These are phyloP conservation scores for Fusarium nygamai DNA, from an alignment of 2,329 filamentous ascomycete genomes.

Conservation along the genomic window DNA sequence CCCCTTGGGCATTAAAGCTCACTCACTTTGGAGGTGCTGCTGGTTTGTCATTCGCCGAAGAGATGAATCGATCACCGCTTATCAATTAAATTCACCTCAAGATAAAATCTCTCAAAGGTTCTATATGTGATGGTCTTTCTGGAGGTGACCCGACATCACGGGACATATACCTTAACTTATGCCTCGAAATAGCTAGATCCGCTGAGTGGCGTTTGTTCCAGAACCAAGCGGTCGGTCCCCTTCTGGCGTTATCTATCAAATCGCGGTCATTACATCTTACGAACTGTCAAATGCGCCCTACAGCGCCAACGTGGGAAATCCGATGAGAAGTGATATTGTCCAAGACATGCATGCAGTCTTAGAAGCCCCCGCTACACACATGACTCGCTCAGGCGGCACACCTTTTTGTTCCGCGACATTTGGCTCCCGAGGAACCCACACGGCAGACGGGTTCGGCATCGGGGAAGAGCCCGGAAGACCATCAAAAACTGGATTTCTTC, in stretches of 20 bases:
- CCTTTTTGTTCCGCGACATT: not conserved
- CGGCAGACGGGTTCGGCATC: not conserved
- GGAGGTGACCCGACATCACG: not conserved
- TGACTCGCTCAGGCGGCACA: not conserved
- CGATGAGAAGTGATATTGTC: not conserved
- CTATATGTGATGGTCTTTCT: not conserved
- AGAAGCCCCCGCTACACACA: not conserved
- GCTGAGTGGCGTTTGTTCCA: not conserved
- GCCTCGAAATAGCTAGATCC: not conserved
- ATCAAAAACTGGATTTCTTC: not conserved
- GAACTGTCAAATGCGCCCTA: not conserved
- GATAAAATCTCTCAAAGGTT: fast-evolving
- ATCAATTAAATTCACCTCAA: fast-evolving
- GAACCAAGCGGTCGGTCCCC: not conserved
- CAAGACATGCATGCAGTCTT: not conserved
- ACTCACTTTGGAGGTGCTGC: fast-evolving
- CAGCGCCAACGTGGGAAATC: not conserved
- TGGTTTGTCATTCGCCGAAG: not conserved
- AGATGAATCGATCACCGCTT: not conserved
- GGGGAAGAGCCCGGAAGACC: not conserved
- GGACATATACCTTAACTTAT: not conserved
- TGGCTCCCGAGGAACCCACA: not conserved
- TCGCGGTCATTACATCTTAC: not conserved
- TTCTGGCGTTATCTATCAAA: not conserved
- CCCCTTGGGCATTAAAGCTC: no score